Evolutionary conservation across 1,284 basidiomycete genomes (phyloP), one percentile per base, ranked within the genome.

Genomic region (Trametes polyzona): DNA sequence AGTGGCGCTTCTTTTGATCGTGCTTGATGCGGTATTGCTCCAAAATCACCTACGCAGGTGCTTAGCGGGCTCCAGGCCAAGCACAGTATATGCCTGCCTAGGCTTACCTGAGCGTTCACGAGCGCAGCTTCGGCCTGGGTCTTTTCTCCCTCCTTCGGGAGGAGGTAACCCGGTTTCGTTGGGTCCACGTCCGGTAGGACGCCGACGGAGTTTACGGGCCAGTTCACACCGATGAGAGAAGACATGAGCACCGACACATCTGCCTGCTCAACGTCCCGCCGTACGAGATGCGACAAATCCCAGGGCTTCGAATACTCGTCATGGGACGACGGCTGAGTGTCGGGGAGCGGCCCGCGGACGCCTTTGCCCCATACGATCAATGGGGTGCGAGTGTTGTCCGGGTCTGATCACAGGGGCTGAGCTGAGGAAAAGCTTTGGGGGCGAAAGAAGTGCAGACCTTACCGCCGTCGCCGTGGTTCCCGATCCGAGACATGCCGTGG

Each of bases 391-490:
- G 93, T 95, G 64, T 90, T 94, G 70, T 95, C 92, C 0, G 92
- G 93, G 64, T 95, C 90, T 92, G 52, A 3, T 17, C 3, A 12
- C 5, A 40, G 14, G 14, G 4, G 33, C 29, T 43, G 2, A 54
- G 47, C 21, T 56, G 35, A 59, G 24, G 26, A 10, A 43, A 19
- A 55, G 40, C 27, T 4, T 26, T 12, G 23, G 4, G 27, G 17
- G n/a, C 19, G 37, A 50, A 27, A 23, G 36, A 8, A 19, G 41
- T 26, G 50, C 21, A 35, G 41, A 54, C 50, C 69, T 55, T 64
- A 91, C 90, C 87, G 27, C 93, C 93, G 65, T 96, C 93, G 2
- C 93, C 93, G 61, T 96, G 93, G 67, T 95, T 96, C 24, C 93
- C 93, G 55, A 94, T 90, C 40, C 80, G 83, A 8, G 89, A 92